These are phyloP conservation scores for Tetracladium setigerum DNA, from an alignment of 495 filamentous ascomycete genomes.

Conservation along the genomic window DNA sequence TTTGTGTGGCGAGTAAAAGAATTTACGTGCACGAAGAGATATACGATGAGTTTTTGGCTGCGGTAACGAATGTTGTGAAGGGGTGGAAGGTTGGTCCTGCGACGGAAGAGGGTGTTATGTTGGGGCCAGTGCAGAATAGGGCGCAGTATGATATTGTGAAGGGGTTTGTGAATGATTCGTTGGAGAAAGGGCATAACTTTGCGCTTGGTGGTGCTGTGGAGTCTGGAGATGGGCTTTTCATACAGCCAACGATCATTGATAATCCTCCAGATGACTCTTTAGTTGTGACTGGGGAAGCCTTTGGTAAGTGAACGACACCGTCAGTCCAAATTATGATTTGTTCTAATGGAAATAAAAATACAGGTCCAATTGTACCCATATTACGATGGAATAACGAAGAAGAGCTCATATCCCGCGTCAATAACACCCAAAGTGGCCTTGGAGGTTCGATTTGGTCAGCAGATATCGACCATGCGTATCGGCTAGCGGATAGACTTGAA, in stretches of 20 bases:
- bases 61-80: constrained; percentile 40
- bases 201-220: constrained; percentile 33
- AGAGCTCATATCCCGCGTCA: constrained; percentile 43
- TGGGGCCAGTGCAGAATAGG: constrained; percentile 47
- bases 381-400: constrained; percentile 38
- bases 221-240: constrained; percentile 29
- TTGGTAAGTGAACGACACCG: constrained; percentile 21
- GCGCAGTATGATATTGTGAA: constrained; percentile 40
- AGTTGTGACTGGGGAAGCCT: constrained; percentile 40
- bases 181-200: constrained; percentile 32
- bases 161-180: constrained; percentile 34
- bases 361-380: constrained; percentile 40
- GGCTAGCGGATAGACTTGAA: constrained; percentile 33
- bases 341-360: neutral
- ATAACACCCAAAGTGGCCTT: constrained; percentile 38
- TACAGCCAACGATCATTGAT: constrained; percentile 46
- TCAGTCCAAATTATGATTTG: neutral
- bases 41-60: constrained; percentile 31
- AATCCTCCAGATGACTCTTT: constrained; percentile 46
- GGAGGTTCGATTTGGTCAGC: constrained; percentile 42
- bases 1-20: constrained; percentile 52
- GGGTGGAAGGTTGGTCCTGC: constrained; percentile 26
- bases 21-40: constrained; percentile 46
- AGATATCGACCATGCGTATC: constrained; percentile 33
- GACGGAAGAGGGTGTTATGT: constrained; percentile 9